These are phyloP conservation scores for Ceratocystis colombiana DNA, from an alignment of 2,329 filamentous ascomycete genomes.

Conservation along the genomic window DNA sequence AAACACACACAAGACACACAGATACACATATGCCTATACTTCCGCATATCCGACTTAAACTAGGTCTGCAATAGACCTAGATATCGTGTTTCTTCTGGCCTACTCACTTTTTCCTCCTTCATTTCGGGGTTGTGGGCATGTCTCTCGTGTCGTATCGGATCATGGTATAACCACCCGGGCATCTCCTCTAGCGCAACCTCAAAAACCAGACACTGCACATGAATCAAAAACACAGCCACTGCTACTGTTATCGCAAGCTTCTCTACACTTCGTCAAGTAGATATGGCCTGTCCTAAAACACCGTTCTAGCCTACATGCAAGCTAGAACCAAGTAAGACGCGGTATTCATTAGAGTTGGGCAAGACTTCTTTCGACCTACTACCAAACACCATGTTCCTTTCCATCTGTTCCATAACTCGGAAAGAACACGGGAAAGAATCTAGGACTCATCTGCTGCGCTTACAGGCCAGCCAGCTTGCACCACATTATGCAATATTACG, in stretches of 20 bases:
- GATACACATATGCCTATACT: no score
- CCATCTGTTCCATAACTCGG: not conserved
- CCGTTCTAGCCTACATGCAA: not conserved
- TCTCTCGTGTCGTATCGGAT: not conserved
- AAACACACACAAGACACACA: no score
- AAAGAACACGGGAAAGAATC: not conserved
- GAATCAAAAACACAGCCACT: no score
- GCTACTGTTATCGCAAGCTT: not conserved
- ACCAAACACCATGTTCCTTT: not conserved
- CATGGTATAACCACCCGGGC: not conserved
- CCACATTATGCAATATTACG: not conserved
- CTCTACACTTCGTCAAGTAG: not conserved
- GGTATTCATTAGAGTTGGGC: not conserved
- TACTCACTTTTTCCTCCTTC: not conserved
- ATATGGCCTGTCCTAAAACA: not conserved
- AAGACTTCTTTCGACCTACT: not conserved
- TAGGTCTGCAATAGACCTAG: not conserved
- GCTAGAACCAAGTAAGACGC: not conserved
- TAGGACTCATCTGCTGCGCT: not conserved
- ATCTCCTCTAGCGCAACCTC: not conserved
- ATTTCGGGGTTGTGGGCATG: not conserved
- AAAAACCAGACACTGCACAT: not conserved
- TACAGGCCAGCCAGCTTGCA: not conserved
- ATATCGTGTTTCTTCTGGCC: not conserved
- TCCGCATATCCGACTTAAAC: not conserved